Percentiles rank a stretch among this genome's conserved stretches.
Evolutionary conservation across 441 rosid species (phyloP).

Genomic region (Biscutella auriculata): DNA sequence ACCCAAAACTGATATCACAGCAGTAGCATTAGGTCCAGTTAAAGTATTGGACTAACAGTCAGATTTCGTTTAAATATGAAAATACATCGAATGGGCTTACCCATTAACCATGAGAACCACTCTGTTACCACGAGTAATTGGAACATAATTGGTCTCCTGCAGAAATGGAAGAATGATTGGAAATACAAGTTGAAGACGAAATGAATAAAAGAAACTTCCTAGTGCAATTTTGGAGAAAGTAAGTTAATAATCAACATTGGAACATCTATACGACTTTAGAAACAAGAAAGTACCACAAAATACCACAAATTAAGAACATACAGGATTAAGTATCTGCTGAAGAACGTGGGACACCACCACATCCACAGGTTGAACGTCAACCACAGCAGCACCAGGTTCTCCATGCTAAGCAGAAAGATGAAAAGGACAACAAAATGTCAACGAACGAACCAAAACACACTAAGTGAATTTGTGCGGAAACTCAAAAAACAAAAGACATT

Average conservation of each 20-base stretch:
- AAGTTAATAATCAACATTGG: too few relatives aligned
- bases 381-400: constrained; percentile 95
- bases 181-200: too few relatives aligned
- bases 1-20: too few relatives aligned
- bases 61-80: not conserved
- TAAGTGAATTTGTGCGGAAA: not conserved
- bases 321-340: constrained; percentile 67
- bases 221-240: too few relatives aligned
- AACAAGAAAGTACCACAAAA: not conserved
- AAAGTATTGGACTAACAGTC: not conserved
- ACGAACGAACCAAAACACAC: not conserved
- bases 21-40: not conserved
- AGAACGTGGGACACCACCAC: constrained; percentile 88
- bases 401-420: constrained; percentile 58
- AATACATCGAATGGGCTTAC: constrained; percentile 32
- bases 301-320: constrained; percentile 24
- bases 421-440: not conserved
- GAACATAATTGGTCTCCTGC: constrained; percentile 94
- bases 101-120: constrained; percentile 97
- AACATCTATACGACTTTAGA: not conserved
- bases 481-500: not conserved
- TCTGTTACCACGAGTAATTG: constrained; percentile 76
- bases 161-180: constrained; percentile 18
- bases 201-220: too few relatives aligned
- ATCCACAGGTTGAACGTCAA: constrained; percentile 83